Evolutionary conservation across 176 grass and related monocot genomes (phyloP).

Genomic region (Zea luxurians): DNA sequence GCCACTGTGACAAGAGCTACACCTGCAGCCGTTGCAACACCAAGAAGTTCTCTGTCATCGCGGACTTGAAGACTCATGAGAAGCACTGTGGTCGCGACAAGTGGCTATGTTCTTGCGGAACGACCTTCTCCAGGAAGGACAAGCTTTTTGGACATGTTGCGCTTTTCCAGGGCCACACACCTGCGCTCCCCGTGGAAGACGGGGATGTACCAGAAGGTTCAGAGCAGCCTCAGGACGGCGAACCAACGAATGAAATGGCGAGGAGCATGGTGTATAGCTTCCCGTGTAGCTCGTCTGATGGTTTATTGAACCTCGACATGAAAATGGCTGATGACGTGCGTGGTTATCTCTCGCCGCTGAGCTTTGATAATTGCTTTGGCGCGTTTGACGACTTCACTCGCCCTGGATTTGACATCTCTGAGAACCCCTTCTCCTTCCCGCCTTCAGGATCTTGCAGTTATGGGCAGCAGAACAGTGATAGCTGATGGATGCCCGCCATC

Average conservation of each 20-base stretch:
- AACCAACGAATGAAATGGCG: slow-evolving; percentile 41
- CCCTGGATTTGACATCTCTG: slow-evolving; percentile 60
- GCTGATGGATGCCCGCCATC: slow-evolving; percentile 27
- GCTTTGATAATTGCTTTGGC: slow-evolving; percentile 67
- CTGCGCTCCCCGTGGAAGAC: slow-evolving; percentile 69
- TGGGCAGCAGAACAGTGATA: slow-evolving; percentile 52
- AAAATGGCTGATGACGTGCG: slow-evolving; percentile 55
- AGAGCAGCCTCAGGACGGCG: slow-evolving; percentile 41
- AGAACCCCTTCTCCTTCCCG: slow-evolving; percentile 62
- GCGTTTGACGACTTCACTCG: slow-evolving; percentile 66
- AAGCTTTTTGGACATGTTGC: slow-evolving; percentile 88
- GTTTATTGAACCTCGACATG: slow-evolving; percentile 53
- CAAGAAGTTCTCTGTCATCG: slow-evolving; percentile 87
- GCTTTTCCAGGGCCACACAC: slow-evolving; percentile 88
- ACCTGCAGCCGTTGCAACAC: slow-evolving; percentile 83
- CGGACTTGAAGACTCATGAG: slow-evolving; percentile 83
- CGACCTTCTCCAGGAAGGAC: slow-evolving; percentile 83
- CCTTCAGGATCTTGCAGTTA: slow-evolving; percentile 50
- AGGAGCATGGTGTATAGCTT: slow-evolving; percentile 45
- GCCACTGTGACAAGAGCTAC: slow-evolving; percentile 96
- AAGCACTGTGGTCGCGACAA: slow-evolving; percentile 88
- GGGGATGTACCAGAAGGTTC: slow-evolving; percentile 45
- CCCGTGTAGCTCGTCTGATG: slow-evolving; percentile 46
- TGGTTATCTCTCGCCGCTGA: slow-evolving; percentile 68
- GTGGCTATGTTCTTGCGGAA: slow-evolving; percentile 89